Evolutionary conservation across 345 rosid species (phyloP).

Genomic region (Noccaea bulbosa): DNA sequence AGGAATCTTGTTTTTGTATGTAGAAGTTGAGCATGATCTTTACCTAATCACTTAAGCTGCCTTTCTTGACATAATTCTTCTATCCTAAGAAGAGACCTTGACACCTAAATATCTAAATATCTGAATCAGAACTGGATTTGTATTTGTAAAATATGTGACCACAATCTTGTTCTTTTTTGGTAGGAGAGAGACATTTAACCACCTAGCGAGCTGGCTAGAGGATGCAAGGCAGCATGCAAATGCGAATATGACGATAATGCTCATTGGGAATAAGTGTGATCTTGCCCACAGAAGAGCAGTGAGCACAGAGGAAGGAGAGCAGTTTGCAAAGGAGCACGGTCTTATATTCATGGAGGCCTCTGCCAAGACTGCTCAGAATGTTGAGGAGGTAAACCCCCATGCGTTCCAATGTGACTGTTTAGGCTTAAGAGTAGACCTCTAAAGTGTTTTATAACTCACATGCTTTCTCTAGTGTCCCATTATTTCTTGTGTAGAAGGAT

Average conservation of each 20-base stretch:
- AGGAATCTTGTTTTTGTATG: not conserved
- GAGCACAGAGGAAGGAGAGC: conserved; percentile 93
- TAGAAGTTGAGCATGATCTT: conserved; percentile 13
- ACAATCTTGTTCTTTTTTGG: not conserved
- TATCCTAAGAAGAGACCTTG: not conserved
- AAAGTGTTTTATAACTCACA: not conserved
- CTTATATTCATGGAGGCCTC: conserved; percentile 99
- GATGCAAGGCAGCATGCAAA: conserved; percentile 99
- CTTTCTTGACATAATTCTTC: conserved; percentile 1
- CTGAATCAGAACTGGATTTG: conserved; percentile 21
- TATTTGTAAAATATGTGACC: not conserved
- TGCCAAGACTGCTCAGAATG: conserved; percentile 98
- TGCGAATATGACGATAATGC: conserved; percentile 97
- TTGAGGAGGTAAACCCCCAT: conserved; percentile 69
- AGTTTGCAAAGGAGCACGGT: conserved; percentile 95
- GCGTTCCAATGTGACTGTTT: not conserved
- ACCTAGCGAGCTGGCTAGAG: conserved; percentile 95
- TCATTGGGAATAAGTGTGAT: conserved; percentile 90
- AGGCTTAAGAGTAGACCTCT: not conserved
- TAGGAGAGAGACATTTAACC: conserved; percentile 96
- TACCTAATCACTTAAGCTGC: not conserved
- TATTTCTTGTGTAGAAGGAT: conserved; percentile 2
- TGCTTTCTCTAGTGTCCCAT: conserved; percentile 16
- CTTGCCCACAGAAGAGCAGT: conserved; percentile 98
- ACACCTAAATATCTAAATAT: conserved; percentile 26